Conservation (phyloP, 1,139 yeast species). For the Nadsonia commutata region DNA sequence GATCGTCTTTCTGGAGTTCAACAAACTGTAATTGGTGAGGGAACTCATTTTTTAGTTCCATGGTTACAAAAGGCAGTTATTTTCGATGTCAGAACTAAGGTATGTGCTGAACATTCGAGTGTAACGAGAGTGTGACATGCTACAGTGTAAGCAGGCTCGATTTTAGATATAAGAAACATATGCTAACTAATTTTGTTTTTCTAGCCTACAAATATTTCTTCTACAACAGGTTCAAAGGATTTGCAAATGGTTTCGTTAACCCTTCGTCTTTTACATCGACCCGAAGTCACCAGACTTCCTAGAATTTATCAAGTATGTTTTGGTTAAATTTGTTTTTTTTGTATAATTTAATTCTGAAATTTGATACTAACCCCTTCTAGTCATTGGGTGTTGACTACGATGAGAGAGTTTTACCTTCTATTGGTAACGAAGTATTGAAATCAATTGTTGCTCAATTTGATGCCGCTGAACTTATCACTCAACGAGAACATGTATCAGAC, state of each 20-base stretch:
- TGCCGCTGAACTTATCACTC: constrained; percentile 93
- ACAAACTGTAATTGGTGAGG: constrained; percentile 79
- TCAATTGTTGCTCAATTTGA: constrained; percentile 98
- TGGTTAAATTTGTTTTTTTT: neutral
- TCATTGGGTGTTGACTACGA: constrained; percentile 86
- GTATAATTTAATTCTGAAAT: no score
- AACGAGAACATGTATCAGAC: constrained; percentile 87
- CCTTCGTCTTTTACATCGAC: constrained; percentile 83
- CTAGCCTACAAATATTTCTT: constrained; percentile 78
- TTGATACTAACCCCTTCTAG: constrained; percentile 13
- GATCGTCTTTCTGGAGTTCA: constrained; percentile 85
- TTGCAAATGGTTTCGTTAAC: constrained; percentile 90
- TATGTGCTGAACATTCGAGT: no score
- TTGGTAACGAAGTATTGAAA: constrained; percentile 91
- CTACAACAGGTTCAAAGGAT: constrained; percentile 94
- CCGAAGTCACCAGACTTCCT: constrained; percentile 74
- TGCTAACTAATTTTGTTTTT: no score
- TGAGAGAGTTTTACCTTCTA: constrained; percentile 90
- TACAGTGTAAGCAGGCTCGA: no score
- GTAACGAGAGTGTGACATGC: no score
- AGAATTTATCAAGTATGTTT: constrained; percentile 48
- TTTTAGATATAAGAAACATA: no score
- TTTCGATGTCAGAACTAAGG: constrained; percentile 69
- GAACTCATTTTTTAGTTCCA: constrained; percentile 87
- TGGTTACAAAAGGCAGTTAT: constrained; percentile 89